Base-by-base conservation (phyloP, 2,329 filamentous ascomycete species). In the Trichoderma sp. region DNA sequence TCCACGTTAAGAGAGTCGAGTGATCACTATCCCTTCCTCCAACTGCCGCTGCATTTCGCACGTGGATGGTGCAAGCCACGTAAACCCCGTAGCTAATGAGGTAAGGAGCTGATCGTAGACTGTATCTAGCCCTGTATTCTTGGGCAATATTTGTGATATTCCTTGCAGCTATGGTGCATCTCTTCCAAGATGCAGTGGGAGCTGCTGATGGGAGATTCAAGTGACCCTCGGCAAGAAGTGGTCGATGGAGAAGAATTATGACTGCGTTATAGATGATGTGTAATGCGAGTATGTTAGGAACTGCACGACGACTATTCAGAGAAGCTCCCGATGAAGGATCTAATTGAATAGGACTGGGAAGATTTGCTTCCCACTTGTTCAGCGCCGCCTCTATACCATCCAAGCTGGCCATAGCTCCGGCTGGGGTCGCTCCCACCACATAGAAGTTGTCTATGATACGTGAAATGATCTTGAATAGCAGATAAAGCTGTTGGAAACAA, bases 41-140 rank as follows among this genome's bases (percentile, higher is more conserved):
- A 23, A 39, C 30, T 6, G 20, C 30, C 73, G 57, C 59, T 9
- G 77, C 77, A 72, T 82, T 83, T 32, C 81, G 77, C 6, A 81
- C 81, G 65, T 83, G 81, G 61, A 83, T 82, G 0, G 81, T 82
- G 71, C 80, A 82, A 3, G 81, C 79, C 15, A 83, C 81, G 71
- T 83, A 83, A 0, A 80, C 73, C 1, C 78, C 78, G 68, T 83
- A 83, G 64, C 78, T 77, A 15, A 82, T 74, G 39, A 83, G 72
- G 73, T 83, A 83, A 23, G 79, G 79, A 0, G 79, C 81, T 6
- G 76, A 73, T 17, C 77, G 75, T 2, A 83, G 73, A 6, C 74
- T 77, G 70, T 81, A 83, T 1, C 76, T 74, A 3, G 74, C 72
- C 53, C 77, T 75, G 58, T 81, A 83, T 4, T 77, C 32, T 47